These are phyloP conservation scores for Solanum lycopersicoides DNA, from an alignment of 257 asterid species.

Conservation along the genomic window DNA sequence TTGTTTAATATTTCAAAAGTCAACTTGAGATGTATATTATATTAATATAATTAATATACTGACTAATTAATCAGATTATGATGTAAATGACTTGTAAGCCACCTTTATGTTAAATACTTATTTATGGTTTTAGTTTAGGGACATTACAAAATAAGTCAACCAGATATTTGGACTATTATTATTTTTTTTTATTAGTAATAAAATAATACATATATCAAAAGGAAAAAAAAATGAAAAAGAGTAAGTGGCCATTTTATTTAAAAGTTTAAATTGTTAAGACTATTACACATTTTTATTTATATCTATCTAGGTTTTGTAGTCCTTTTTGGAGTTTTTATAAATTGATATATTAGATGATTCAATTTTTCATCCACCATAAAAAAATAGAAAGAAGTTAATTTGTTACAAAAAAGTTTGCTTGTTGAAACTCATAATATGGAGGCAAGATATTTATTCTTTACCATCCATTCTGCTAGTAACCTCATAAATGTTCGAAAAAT, in stretches of 20 bases:
- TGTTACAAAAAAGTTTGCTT: background rate
- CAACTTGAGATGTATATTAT: background rate
- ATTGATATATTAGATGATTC: background rate
- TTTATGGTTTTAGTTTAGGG: background rate
- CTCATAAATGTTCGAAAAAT: background rate
- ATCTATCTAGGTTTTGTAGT: background rate
- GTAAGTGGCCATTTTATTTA: background rate
- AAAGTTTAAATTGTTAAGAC: too few relatives aligned
- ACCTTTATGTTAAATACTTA: too few relatives aligned
- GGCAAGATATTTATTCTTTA: background rate
- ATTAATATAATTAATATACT: background rate
- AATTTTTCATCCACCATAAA: background rate
- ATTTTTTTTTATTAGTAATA: background rate
- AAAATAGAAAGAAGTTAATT: too few relatives aligned
- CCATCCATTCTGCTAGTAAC: background rate
- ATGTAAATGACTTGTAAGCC: background rate
- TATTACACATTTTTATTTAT: background rate
- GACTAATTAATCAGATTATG: background rate
- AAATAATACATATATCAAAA: background rate
- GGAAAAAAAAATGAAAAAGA: background rate
- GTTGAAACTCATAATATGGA: background rate
- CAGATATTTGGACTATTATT: background rate
- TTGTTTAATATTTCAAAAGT: background rate
- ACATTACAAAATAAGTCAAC: background rate
- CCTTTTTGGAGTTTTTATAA: background rate